Evolutionary conservation across 1,284 basidiomycete species (phyloP), one percentile per base, ranked within the genome.

Genomic region (Schizophyllum commune): DNA sequence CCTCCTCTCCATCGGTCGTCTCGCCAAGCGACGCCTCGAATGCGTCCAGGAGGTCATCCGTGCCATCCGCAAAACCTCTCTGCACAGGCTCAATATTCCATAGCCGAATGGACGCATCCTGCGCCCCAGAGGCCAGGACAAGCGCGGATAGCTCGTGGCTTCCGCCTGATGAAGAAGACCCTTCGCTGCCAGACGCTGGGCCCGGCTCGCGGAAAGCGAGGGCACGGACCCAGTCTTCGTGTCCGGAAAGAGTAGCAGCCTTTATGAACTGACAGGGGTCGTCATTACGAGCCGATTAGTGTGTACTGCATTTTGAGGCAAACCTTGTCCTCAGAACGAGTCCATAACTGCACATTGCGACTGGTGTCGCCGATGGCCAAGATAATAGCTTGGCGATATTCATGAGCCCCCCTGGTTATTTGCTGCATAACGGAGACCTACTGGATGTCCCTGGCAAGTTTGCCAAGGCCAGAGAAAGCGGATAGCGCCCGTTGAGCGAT

Each of bases 161-260:
- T n/a, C n/a, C n/a, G n/a, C n/a, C n/a, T 17, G 39, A 3, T 47
- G 39, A 47, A 47, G 78, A 72, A 56, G 79, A 74, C 5, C 27
- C 27, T 27, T 27, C 8, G 70, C 70, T 7, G 69, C 63, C 52
- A 64, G 58, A 11, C 62, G 27, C 57, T 9, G 76, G n/a, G n/a
- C n/a, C n/a, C n/a, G n/a, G 71, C 2, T 68, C 55, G 32, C 80
- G 80, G 72, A 97, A 92, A 1, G 87, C 80, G 27, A 98, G 80
- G 63, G 84, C 82, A 64, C 89, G 85, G 58, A 97, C 81, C 95
- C 95, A 98, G 71, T 98, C 95, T 77, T 96, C 91, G 69, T 98
- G 95, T 0, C 95, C 95, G 39, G 91, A 81, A 39, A 98, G 80
- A 0, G 81, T 78, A 5, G 80, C 81, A 20, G 84, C 80, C 60